Conservation (phyloP, 192 early-diverging fungal species). For the Helicostylum pulchrum region DNA sequence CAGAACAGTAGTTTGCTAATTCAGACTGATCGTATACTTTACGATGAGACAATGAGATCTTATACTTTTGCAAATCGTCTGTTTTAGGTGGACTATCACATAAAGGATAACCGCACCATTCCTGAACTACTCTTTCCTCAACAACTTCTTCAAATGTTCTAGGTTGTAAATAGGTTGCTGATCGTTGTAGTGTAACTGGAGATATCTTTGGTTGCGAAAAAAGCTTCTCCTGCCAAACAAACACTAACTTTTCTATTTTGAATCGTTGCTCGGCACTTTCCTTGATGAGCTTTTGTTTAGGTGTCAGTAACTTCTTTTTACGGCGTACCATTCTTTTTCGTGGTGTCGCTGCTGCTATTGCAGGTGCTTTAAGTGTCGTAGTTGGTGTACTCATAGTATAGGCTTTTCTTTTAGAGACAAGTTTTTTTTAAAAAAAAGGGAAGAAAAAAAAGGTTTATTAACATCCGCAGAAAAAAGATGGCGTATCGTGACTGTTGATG, state of each 20-base stretch:
- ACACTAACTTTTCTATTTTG: conserved; percentile 20
- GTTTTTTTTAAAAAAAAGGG: neutral
- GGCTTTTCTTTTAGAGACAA: neutral
- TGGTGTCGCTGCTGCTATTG: neutral
- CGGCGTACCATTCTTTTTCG: neutral
- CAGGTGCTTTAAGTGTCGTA: neutral
- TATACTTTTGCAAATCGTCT: conserved; percentile 52
- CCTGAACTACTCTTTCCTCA: conserved; percentile 65
- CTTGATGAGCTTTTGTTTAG: conserved; percentile 26
- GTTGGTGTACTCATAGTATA: neutral
- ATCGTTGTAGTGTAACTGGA: conserved; percentile 8
- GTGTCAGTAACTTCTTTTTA: conserved; percentile 9
- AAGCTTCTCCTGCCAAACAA: conserved; percentile 37
- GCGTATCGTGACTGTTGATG: too few relatives aligned
- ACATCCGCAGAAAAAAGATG: too few relatives aligned
- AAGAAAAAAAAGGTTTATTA: neutral
- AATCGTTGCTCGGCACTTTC: conserved; percentile 31
- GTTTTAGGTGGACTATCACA: conserved; percentile 48
- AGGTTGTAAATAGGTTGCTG: conserved; percentile 64
- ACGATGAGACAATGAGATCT: conserved; percentile 64
- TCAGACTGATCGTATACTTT: conserved; percentile 80
- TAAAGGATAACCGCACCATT: conserved; percentile 81
- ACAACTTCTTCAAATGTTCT: conserved; percentile 66
- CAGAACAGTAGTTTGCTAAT: conserved; percentile 66
- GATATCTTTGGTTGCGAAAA: conserved; percentile 11